phyloP scores from a whole-genome alignment of 805 yeast genomes.

The Candida yuanshanica region DNA sequence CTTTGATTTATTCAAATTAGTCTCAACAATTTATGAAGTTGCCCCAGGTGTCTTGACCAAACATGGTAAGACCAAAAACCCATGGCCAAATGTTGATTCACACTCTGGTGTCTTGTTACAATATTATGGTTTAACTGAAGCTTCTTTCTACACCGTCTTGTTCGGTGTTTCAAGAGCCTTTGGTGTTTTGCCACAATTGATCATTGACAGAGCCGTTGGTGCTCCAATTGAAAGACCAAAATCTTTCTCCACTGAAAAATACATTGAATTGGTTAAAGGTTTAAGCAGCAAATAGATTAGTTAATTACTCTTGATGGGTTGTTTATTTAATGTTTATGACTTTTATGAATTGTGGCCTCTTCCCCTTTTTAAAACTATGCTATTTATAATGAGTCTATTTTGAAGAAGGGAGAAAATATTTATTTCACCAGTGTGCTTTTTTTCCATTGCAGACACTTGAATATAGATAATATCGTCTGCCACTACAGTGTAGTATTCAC shows the following conservation, averaged over 20 bases:
- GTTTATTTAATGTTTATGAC: constrained; percentile 9
- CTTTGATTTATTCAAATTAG: constrained; percentile 73
- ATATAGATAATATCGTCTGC: not conserved
- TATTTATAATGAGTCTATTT: no score
- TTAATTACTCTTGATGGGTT: not conserved
- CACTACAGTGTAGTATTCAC: no score
- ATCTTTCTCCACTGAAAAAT: constrained; percentile 91
- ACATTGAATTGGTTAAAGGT: constrained; percentile 68
- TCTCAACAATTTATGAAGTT: constrained; percentile 70
- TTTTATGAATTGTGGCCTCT: constrained; percentile 7
- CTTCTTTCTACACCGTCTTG: constrained; percentile 77
- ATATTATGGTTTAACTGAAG: constrained; percentile 80
- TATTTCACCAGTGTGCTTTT: not conserved
- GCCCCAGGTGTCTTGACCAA: constrained; percentile 76
- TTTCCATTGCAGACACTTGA: not conserved
- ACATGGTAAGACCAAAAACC: constrained; percentile 89
- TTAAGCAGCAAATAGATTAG: constrained; percentile 22
- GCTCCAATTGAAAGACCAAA: constrained; percentile 84
- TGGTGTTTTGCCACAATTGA: constrained; percentile 81
- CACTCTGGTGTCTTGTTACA: constrained; percentile 82
- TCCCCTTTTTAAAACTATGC: no score
- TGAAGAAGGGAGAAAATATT: no score
- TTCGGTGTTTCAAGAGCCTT: constrained; percentile 85
- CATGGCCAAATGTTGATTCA: constrained; percentile 90
- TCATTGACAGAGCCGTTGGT: constrained; percentile 80